Evolutionary conservation across 768 basidiomycete species (phyloP).

Genomic region (Boletus sp.): DNA sequence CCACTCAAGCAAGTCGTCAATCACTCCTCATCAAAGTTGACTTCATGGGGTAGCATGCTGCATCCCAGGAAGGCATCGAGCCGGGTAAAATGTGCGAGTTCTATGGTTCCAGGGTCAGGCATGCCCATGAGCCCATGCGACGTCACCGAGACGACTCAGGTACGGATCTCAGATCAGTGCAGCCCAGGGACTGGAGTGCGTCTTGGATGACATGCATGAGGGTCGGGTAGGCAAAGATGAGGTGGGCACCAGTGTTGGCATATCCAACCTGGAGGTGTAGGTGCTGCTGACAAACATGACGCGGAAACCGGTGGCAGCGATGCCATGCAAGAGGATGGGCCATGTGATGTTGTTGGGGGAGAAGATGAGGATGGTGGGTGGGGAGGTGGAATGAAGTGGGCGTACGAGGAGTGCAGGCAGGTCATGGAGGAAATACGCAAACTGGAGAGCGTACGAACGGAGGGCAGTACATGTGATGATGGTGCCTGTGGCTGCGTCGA

Average conservation of each 20-base stretch:
- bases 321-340: conserved; percentile 44
- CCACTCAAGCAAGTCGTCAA: too few relatives aligned
- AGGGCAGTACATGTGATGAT: conserved; percentile 56
- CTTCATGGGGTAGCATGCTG: conserved; percentile 51
- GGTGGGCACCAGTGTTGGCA: conserved; percentile 57
- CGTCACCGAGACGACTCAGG: conserved; percentile 57
- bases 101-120: conserved; percentile 33
- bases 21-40: conserved; percentile 49
- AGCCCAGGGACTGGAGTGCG: conserved; percentile 53
- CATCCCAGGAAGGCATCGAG: conserved; percentile 51
- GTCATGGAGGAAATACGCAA: conserved; percentile 57
- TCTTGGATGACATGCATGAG: conserved; percentile 53
- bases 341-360: conserved; percentile 66
- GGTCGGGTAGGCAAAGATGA: conserved; percentile 65
- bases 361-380: conserved; percentile 55
- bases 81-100: conserved; percentile 33
- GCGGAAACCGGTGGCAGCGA: conserved; percentile 63
- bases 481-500: conserved; percentile 62
- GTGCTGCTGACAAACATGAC: conserved; percentile 72
- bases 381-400: conserved; percentile 44
- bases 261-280: conserved; percentile 68
- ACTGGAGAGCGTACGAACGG: conserved; percentile 49
- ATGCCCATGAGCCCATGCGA: conserved; percentile 42
- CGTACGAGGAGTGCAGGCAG: conserved; percentile 45
- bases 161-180: conserved; percentile 47